Evolutionary conservation across 331 rosid genomes (phyloP).

Genomic region (Pyrus hybrid): DNA sequence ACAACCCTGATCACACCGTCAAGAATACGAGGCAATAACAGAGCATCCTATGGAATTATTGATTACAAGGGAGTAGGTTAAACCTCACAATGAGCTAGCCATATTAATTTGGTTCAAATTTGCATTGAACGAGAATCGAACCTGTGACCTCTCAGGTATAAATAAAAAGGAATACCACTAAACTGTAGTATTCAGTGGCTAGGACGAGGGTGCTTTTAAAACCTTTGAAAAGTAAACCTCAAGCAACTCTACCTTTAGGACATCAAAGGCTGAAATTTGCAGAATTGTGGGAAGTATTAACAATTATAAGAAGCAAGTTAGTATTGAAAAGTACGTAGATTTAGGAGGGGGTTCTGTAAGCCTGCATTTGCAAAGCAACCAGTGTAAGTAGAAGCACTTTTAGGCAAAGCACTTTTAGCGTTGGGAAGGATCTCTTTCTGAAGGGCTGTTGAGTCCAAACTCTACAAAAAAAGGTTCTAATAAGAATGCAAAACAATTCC

Average conservation of each 20-base stretch:
- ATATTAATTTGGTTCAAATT: no score
- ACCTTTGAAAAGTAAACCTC: not conserved
- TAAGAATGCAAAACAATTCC: not conserved
- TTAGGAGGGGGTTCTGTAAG: not conserved
- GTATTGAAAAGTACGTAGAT: not conserved
- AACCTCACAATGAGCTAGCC: no score
- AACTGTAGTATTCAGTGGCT: no score
- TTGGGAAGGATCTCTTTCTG: not conserved
- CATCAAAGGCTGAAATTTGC: not conserved
- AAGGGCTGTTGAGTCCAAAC: not conserved
- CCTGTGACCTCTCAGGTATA: no score
- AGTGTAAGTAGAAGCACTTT: not conserved
- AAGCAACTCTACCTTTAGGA: not conserved
- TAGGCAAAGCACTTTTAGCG: not conserved
- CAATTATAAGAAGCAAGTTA: not conserved
- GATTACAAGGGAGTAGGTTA: not conserved
- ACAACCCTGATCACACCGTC: not conserved
- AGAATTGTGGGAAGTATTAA: not conserved
- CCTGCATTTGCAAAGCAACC: not conserved
- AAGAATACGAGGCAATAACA: not conserved
- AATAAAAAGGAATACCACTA: no score
- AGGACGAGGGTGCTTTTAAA: not conserved
- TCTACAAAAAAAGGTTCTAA: not conserved
- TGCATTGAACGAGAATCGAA: no score
- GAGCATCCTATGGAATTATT: no score